Percentiles rank a stretch among this genome's conserved stretches.
These are phyloP conservation scores for Hypocrella siamensis DNA, from an alignment of 2,329 filamentous ascomycete genomes.

Conservation along the genomic window DNA sequence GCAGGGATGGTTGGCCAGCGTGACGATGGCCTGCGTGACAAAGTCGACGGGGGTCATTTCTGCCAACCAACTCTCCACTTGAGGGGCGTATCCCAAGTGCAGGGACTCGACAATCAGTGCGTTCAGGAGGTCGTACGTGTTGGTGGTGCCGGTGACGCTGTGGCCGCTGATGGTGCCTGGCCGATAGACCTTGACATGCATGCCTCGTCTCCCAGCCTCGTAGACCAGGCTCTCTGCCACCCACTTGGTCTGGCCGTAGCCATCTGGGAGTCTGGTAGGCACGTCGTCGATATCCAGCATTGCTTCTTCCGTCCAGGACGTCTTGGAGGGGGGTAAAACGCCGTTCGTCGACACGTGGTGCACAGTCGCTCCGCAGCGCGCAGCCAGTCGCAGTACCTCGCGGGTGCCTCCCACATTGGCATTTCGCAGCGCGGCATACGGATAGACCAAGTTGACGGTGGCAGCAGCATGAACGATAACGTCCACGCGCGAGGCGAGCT, in stretches of 20 bases:
- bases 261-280: slow-evolving; percentile 51
- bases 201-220: slow-evolving; percentile 50
- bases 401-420: slow-evolving; percentile 68
- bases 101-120: slow-evolving; percentile 65
- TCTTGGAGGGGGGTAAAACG: slow-evolving; percentile 53
- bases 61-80: slow-evolving; percentile 59
- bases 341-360: slow-evolving; percentile 73
- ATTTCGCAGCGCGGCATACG: slow-evolving; percentile 58
- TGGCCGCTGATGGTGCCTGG: slow-evolving; percentile 68
- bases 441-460: slow-evolving; percentile 68
- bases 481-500: slow-evolving; percentile 48
- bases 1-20: slow-evolving; percentile 48
- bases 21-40: slow-evolving; percentile 58
- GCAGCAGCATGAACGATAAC: slow-evolving; percentile 67
- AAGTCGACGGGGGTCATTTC: slow-evolving; percentile 81
- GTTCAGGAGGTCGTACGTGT: slow-evolving; percentile 63
- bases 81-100: slow-evolving; percentile 52
- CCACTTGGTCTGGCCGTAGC: slow-evolving; percentile 72
- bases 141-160: slow-evolving; percentile 57
- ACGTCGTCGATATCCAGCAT: slow-evolving; percentile 54
- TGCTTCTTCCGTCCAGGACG: slow-evolving; percentile 56
- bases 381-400: slow-evolving; percentile 58
- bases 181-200: slow-evolving; percentile 57
- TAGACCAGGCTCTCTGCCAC: slow-evolving; percentile 61
- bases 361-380: slow-evolving; percentile 50